phyloP scores from a whole-genome alignment of 805 yeast species.

The Saccharomyces jurei region DNA sequence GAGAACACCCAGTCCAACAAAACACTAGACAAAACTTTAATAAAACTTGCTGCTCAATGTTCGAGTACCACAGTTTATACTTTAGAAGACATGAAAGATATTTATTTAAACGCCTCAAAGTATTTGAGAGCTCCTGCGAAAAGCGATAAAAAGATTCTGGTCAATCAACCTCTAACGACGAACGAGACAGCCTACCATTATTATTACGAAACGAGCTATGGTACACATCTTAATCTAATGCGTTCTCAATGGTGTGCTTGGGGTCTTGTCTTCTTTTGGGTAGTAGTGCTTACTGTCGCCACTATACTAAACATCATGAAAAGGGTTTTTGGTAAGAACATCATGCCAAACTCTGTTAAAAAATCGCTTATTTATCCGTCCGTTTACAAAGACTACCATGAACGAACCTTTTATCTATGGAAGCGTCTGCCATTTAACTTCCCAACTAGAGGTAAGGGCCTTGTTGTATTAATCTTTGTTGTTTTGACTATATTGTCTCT shows the following conservation, averaged over 20 bases:
- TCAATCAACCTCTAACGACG: slow-evolving; percentile 30
- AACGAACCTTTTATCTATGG: slow-evolving; percentile 15
- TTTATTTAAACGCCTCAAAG: slow-evolving; percentile 31
- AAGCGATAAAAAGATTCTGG: slow-evolving; percentile 16
- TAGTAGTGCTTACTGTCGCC: slow-evolving; percentile 26
- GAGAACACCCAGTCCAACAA: slow-evolving; percentile 26
- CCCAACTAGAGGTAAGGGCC: slow-evolving; percentile 26
- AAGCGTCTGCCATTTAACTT: slow-evolving; percentile 25
- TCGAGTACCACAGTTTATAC: slow-evolving; percentile 18
- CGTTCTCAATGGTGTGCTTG: slow-evolving; percentile 38
- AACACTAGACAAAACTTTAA: slow-evolving; percentile 33
- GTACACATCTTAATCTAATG: slow-evolving; percentile 31
- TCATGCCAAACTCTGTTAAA: slow-evolving; percentile 16
- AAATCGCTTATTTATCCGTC: slow-evolving; percentile 23
- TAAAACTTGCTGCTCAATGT: slow-evolving; percentile 34
- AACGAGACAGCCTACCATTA: slow-evolving; percentile 28
- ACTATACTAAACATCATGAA: slow-evolving; percentile 26
- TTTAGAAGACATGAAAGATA: slow-evolving; percentile 27
- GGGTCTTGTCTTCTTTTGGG: slow-evolving; percentile 41
- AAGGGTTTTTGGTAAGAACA: slow-evolving; percentile 16
- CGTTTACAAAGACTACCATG: slow-evolving; percentile 14
- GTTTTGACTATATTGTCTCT: slow-evolving; percentile 28
- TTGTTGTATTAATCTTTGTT: slow-evolving; percentile 29
- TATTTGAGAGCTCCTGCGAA: slow-evolving; percentile 28
- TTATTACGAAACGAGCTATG: slow-evolving; percentile 30